A percentile compares a stretch with the other conserved stretches of the same genome.
Evolutionary conservation across 352 stramenopile species (phyloP).

Genomic region (Phytophthora pisi): DNA sequence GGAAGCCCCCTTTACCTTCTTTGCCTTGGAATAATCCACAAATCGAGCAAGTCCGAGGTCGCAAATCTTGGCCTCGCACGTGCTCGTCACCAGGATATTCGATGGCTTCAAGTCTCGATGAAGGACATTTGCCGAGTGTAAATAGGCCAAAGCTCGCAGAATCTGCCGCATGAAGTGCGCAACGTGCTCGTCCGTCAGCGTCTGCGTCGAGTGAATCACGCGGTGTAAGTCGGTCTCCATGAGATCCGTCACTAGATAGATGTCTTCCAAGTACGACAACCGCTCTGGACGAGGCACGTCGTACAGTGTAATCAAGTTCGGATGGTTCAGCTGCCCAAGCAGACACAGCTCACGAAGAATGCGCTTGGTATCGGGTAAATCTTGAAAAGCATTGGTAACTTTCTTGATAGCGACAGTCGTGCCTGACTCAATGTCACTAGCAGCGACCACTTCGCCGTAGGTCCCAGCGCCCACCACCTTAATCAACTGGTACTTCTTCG

Average conservation of each 20-base stretch:
- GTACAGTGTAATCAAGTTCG: conserved; percentile 94
- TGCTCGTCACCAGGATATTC: conserved; percentile 97
- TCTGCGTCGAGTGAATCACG: conserved; percentile 92
- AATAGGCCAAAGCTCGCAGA: conserved; percentile 95
- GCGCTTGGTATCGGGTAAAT: conserved; percentile 86
- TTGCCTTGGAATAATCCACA: conserved; percentile 66
- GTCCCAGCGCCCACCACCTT: conserved; percentile 82
- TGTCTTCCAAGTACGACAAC: conserved; percentile 95
- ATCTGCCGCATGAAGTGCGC: conserved; percentile 98
- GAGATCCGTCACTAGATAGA: conserved; percentile 96
- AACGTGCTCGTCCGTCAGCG: conserved; percentile 91
- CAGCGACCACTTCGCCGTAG: conserved; percentile 84
- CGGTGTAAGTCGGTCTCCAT: conserved; percentile 95
- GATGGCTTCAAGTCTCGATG: conserved; percentile 96
- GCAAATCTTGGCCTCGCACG: conserved; percentile 96
- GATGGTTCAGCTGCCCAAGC: conserved; percentile 84
- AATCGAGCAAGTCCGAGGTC: conserved; percentile 94
- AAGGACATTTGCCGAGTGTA: conserved; percentile 97
- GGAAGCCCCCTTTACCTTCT: conserved; percentile 39
- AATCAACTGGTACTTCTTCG: conserved; percentile 82
- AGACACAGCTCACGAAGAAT: conserved; percentile 96
- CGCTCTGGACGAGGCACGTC: conserved; percentile 93
- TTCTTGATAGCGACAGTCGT: conserved; percentile 96
- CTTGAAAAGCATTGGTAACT: conserved; percentile 84
- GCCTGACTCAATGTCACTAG: conserved; percentile 77